Percentiles rank a stretch among this genome's conserved stretches.
Evolutionary conservation across 257 asterid genomes (phyloP).

Genomic region (Penstemon eatonii): DNA sequence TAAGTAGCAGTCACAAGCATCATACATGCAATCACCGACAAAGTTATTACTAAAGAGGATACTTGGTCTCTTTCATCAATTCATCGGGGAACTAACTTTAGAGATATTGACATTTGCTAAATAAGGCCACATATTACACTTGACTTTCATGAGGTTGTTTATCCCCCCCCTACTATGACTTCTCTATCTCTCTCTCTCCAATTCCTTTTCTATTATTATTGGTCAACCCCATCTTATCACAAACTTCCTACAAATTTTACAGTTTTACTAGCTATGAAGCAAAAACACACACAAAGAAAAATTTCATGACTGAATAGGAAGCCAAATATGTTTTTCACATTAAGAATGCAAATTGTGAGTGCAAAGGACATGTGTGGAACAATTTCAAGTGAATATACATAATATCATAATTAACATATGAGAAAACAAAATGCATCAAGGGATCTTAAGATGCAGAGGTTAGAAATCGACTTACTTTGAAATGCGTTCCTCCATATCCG

Average conservation of each 20-base stretch:
- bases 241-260: neutral
- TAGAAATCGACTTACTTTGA: constrained; percentile 52
- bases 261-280: neutral
- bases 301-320: neutral
- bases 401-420: neutral
- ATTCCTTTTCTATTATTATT: neutral
- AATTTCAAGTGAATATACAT: constrained; percentile 1
- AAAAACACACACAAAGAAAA: neutral
- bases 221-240: neutral
- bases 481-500: constrained; percentile 68
- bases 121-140: neutral
- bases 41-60: neutral
- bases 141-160: neutral
- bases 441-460: constrained; percentile 15
- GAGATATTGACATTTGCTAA: neutral
- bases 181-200: neutral
- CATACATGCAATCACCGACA: neutral
- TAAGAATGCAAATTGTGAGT: neutral
- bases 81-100: neutral
- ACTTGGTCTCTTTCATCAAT: neutral
- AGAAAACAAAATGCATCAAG: neutral
- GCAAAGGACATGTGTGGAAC: constrained; percentile 14
- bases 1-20: constrained; percentile 7
- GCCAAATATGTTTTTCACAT: neutral
- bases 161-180: neutral